Conservation (phyloP, 805 yeast species). For the Kazachstania psychrophila region DNA sequence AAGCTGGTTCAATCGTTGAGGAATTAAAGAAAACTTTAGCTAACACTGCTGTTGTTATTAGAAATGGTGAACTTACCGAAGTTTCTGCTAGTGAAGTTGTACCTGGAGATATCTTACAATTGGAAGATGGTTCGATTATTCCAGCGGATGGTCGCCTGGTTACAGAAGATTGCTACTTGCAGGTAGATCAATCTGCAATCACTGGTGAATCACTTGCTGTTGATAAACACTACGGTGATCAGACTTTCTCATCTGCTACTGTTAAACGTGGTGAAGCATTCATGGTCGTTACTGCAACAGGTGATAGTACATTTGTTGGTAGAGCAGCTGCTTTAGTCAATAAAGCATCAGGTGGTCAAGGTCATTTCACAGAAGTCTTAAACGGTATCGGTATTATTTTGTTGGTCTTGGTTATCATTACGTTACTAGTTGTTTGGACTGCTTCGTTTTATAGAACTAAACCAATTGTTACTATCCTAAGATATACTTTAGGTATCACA, state of each 20-base stretch:
- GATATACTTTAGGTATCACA: slow-evolving; percentile 91
- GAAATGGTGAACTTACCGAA: slow-evolving; percentile 72
- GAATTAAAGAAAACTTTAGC: slow-evolving; percentile 94
- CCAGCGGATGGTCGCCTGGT: slow-evolving; percentile 90
- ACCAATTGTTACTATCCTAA: slow-evolving; percentile 74
- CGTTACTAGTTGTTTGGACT: slow-evolving; percentile 83
- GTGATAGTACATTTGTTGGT: slow-evolving; percentile 93
- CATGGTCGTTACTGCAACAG: slow-evolving; percentile 90
- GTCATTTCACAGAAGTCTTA: slow-evolving; percentile 95
- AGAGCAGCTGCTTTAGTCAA: slow-evolving; percentile 94
- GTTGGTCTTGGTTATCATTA: slow-evolving; percentile 76
- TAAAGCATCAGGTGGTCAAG: slow-evolving; percentile 85
- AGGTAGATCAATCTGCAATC: slow-evolving; percentile 92
- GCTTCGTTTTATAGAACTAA: slow-evolving; percentile 90
- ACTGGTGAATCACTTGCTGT: slow-evolving; percentile 97
- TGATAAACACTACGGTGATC: slow-evolving; percentile 82
- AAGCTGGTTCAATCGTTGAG: slow-evolving; percentile 95
- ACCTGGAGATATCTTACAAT: slow-evolving; percentile 88
- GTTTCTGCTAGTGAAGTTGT: slow-evolving; percentile 77
- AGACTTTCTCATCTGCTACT: slow-evolving; percentile 83
- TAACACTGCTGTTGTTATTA: slow-evolving; percentile 73
- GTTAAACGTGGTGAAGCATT: slow-evolving; percentile 92
- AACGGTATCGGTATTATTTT: slow-evolving; percentile 94
- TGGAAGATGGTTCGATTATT: slow-evolving; percentile 87
- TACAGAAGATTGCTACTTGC: slow-evolving; percentile 75